Evolutionary conservation across 257 asterid species (phyloP).

Genomic region (Apocynum venetum): DNA sequence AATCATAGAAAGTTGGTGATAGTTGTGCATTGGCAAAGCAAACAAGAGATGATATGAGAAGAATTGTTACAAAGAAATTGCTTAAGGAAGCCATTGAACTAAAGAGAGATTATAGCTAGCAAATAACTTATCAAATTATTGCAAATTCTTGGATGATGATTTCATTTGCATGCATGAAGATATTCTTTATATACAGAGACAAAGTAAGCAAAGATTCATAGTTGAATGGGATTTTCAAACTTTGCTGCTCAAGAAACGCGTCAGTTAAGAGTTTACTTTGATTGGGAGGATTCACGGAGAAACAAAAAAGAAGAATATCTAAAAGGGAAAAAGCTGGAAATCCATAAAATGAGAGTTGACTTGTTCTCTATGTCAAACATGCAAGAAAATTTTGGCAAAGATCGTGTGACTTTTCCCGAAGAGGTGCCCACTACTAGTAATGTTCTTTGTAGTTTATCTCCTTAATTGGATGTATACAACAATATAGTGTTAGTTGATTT

Average conservation of each 20-base stretch:
- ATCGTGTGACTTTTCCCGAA: too few species aligned
- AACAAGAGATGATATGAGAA: conserved; percentile 14
- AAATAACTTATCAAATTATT: neutral
- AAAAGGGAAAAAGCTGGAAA: neutral
- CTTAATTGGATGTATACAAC: neutral
- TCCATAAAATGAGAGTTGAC: neutral
- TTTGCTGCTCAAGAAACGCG: neutral
- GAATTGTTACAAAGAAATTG: conserved; percentile 16
- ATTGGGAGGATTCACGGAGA: neutral
- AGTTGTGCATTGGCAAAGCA: conserved; percentile 43
- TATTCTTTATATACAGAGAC: conserved; percentile 1
- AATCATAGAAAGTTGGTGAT: conserved; percentile 35
- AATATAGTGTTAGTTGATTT: neutral
- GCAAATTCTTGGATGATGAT: neutral
- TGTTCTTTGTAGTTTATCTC: neutral
- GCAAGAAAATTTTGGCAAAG: neutral
- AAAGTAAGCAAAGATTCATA: neutral
- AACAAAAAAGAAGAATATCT: too few species aligned
- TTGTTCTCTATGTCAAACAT: neutral
- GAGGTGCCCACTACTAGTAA: neutral
- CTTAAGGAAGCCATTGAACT: conserved; percentile 23
- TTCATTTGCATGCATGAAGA: neutral
- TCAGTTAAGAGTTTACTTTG: neutral
- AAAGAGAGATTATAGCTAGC: neutral
- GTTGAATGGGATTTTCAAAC: neutral